These are phyloP conservation scores for Nicotiana undulata DNA, from an alignment of 257 asterid species.

Conservation along the genomic window DNA sequence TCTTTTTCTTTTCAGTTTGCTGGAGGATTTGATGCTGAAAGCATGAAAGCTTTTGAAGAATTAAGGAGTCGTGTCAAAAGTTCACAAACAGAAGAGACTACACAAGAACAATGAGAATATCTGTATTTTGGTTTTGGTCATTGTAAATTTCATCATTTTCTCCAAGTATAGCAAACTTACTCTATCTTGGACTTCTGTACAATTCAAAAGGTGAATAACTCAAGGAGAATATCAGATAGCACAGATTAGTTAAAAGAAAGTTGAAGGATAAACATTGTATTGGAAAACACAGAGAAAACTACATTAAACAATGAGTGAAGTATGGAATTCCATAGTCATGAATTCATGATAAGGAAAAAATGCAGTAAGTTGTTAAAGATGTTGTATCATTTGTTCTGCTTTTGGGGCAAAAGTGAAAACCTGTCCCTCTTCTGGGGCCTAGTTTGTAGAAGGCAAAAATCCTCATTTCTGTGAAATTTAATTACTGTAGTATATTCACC, in stretches of 20 bases:
- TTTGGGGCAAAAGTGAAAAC: background rate
- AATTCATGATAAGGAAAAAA: background rate
- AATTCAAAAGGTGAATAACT: background rate
- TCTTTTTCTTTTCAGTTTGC: slow-evolving; percentile 54
- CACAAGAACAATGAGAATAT: slow-evolving; percentile 29
- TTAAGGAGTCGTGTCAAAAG: slow-evolving; percentile 60
- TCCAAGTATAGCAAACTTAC: slow-evolving; percentile 14
- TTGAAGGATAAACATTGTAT: background rate
- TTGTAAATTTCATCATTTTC: slow-evolving; percentile 30
- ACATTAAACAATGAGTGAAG: background rate
- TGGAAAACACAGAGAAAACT: background rate
- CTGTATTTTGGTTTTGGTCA: background rate
- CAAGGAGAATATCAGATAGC: background rate
- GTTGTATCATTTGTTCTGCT: background rate
- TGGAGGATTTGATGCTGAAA: slow-evolving; percentile 97
- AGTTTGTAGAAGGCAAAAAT: background rate
- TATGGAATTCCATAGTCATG: background rate
- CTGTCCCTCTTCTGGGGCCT: background rate
- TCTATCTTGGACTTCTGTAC: slow-evolving; percentile 16
- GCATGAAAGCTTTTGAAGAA: slow-evolving; percentile 98
- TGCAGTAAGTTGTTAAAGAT: background rate
- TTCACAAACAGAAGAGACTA: slow-evolving; percentile 38
- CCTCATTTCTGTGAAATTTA: background rate
- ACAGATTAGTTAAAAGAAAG: background rate
- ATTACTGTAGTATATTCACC: background rate